Evolutionary conservation across 1,284 basidiomycete genomes (phyloP).

Genomic region (Porodaedalea pini): DNA sequence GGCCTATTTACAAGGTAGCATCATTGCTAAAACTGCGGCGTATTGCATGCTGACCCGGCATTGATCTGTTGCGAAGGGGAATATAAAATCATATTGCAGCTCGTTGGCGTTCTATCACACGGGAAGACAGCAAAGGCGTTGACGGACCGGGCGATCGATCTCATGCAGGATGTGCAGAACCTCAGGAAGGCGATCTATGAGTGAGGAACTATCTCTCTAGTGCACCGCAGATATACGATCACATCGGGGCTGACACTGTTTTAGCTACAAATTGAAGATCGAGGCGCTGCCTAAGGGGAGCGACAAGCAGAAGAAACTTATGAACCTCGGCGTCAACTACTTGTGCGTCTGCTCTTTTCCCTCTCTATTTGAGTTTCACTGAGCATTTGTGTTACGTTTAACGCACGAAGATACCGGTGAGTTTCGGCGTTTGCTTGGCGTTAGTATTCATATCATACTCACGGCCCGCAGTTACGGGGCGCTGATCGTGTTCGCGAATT

Average conservation of each 20-base stretch:
- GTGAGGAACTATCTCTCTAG: slow-evolving; percentile 36
- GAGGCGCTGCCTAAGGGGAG: slow-evolving; percentile 80
- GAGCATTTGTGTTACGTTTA: neutral
- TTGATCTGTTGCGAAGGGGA: slow-evolving; percentile 59
- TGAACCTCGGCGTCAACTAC: slow-evolving; percentile 80
- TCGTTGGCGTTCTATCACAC: slow-evolving; percentile 85
- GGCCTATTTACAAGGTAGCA: slow-evolving; percentile 77
- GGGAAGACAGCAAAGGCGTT: slow-evolving; percentile 92
- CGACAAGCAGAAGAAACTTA: slow-evolving; percentile 70
- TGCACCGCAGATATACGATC: neutral
- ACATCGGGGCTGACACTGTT: slow-evolving; percentile 4
- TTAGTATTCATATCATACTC: neutral
- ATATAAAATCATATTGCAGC: slow-evolving; percentile 94
- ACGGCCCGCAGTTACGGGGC: slow-evolving; percentile 81
- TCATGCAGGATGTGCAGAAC: slow-evolving; percentile 94
- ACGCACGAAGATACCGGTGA: slow-evolving; percentile 6
- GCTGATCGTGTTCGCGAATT: slow-evolving; percentile 94
- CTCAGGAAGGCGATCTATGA: slow-evolving; percentile 89
- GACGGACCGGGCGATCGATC: slow-evolving; percentile 85
- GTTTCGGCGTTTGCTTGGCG: neutral
- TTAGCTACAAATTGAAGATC: slow-evolving; percentile 86
- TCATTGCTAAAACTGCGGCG: neutral
- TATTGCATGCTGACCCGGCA: neutral
- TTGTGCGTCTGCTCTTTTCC: slow-evolving; percentile 45
- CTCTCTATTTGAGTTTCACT: neutral